Percentiles rank a stretch among this genome's conserved stretches.
These are phyloP conservation scores for Debaryomyces tyrocola DNA, from an alignment of 805 yeast species.

Conservation along the genomic window DNA sequence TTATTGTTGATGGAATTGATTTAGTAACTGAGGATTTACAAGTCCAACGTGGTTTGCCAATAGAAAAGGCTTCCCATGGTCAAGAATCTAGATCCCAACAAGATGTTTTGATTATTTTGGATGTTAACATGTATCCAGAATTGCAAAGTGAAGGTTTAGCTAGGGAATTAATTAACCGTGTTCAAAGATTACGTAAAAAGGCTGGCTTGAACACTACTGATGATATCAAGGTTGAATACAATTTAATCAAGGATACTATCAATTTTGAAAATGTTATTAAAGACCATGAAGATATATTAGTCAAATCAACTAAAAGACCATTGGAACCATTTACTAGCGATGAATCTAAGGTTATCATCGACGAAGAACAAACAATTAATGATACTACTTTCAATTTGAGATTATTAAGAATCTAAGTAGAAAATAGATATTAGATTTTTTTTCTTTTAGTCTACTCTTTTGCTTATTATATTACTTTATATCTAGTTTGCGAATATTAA, in stretches of 20 bases:
- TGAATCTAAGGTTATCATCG: constrained; percentile 59
- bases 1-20: constrained; percentile 86
- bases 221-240: constrained; percentile 85
- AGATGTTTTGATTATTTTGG: constrained; percentile 87
- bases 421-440: constrained; percentile 1
- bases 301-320: constrained; percentile 74
- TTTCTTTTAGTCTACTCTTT: background rate
- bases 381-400: constrained; percentile 79
- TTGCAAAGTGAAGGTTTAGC: constrained; percentile 92
- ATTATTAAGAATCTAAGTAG: constrained; percentile 59
- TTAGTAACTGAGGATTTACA: constrained; percentile 85
- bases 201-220: constrained; percentile 93
- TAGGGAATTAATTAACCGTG: constrained; percentile 94
- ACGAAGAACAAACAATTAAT: constrained; percentile 78
- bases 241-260: constrained; percentile 63
- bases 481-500: background rate
- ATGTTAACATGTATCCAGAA: constrained; percentile 83
- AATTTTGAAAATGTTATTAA: constrained; percentile 60
- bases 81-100: constrained; percentile 85
- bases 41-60: constrained; percentile 87
- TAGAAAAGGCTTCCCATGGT: constrained; percentile 59
- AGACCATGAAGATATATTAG: constrained; percentile 64
- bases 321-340: constrained; percentile 46
- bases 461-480: background rate
- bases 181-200: constrained; percentile 96